Evolutionary conservation across 1,284 basidiomycete species (phyloP).

Genomic region (Fistulinella cinereoalba): DNA sequence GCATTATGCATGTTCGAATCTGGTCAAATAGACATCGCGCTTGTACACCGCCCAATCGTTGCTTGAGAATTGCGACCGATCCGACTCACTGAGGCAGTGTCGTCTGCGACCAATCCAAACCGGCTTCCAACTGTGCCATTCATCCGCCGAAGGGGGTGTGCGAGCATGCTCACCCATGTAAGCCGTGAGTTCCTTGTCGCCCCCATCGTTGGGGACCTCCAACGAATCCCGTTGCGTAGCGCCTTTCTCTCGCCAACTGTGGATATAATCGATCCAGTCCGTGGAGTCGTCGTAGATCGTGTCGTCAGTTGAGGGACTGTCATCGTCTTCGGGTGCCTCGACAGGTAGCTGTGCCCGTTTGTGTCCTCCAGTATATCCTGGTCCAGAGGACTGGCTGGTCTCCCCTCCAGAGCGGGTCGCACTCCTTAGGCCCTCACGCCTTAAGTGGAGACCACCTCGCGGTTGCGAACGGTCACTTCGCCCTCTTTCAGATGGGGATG

Average conservation of each 20-base stretch:
- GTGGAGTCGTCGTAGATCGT: not conserved
- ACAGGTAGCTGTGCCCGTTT: not conserved
- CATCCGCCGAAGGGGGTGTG: not conserved
- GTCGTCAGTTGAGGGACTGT: not conserved
- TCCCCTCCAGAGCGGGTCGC: not conserved
- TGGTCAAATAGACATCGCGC: not conserved
- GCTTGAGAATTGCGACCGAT: slow-evolving; percentile 3
- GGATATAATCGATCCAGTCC: not conserved
- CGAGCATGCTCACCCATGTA: too few relatives aligned
- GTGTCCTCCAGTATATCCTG: not conserved
- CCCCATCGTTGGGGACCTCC: not conserved
- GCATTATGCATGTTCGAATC: not conserved
- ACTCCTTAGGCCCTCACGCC: not conserved
- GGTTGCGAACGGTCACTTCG: too few relatives aligned
- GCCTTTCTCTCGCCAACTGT: not conserved
- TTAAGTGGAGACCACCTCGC: not conserved
- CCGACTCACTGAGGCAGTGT: too few relatives aligned
- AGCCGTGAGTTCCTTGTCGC: not conserved
- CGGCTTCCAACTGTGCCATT: too few relatives aligned
- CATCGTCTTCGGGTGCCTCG: not conserved
- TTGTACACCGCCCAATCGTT: slow-evolving; percentile 5
- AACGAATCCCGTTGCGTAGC: not conserved
- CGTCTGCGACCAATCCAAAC: not conserved
- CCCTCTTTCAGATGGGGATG: too few relatives aligned
- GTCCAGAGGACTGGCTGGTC: not conserved